Evolutionary conservation across 192 early-diverging fungal species (phyloP).

Genomic region (Coemansia sp.): DNA sequence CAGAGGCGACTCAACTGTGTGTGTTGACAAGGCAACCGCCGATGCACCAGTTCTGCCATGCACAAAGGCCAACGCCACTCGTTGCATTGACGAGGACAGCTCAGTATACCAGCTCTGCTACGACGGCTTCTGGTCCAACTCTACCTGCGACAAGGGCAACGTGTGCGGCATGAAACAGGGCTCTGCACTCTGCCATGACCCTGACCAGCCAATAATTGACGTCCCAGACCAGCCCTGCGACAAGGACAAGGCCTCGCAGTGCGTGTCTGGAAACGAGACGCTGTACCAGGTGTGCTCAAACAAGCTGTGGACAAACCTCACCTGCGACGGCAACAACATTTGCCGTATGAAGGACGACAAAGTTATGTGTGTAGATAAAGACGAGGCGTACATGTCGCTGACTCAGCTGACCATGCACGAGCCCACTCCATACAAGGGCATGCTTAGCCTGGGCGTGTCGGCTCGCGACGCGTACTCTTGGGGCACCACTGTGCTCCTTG

Average conservation of each 20-base stretch:
- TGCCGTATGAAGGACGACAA: slow-evolving; percentile 27
- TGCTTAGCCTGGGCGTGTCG: slow-evolving; percentile 3
- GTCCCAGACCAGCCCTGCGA: slow-evolving; percentile 39
- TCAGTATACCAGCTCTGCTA: slow-evolving; percentile 31
- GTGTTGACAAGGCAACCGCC: slow-evolving; percentile 32
- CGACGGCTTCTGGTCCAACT: slow-evolving; percentile 32
- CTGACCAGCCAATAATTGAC: slow-evolving; percentile 28
- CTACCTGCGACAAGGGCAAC: slow-evolving; percentile 29
- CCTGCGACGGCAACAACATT: slow-evolving; percentile 31
- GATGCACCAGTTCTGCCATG: slow-evolving; percentile 32
- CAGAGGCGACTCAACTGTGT: slow-evolving; percentile 13
- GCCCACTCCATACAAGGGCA: slow-evolving; percentile 14
- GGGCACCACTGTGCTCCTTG: slow-evolving; percentile 17
- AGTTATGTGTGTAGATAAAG: slow-evolving; percentile 30
- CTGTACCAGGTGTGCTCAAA: slow-evolving; percentile 42
- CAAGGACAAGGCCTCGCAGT: slow-evolving; percentile 18
- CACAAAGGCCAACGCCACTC: slow-evolving; percentile 21
- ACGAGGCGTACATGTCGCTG: slow-evolving; percentile 8
- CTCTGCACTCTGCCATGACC: slow-evolving; percentile 38
- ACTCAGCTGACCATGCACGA: slow-evolving; percentile 1
- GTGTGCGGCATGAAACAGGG: slow-evolving; percentile 40
- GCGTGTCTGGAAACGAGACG: slow-evolving; percentile 20
- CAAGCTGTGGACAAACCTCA: slow-evolving; percentile 38
- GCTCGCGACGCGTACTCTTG: slow-evolving; percentile 11
- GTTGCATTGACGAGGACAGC: slow-evolving; percentile 17